Conservation (phyloP, 2,329 filamentous ascomycete species). For the Phaeosphaeriaceae sp. region DNA sequence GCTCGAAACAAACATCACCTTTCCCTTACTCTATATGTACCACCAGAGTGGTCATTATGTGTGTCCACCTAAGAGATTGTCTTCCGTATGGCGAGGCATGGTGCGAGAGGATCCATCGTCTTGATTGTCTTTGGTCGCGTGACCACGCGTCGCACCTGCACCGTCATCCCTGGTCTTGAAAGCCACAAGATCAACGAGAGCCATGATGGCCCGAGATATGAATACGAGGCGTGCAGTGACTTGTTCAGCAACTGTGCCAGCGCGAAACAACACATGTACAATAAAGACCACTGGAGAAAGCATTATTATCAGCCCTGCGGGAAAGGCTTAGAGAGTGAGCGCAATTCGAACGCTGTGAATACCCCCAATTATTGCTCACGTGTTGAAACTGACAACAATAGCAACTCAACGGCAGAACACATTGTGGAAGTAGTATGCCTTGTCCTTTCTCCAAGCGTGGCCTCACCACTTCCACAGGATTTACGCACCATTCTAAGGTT, state of each 20-base stretch:
- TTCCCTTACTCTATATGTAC: not conserved
- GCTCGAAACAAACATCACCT: not conserved
- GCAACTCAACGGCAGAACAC: constrained; percentile 63
- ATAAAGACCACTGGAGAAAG: constrained; percentile 16
- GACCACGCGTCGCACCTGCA: not conserved
- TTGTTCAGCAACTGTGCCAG: constrained; percentile 7
- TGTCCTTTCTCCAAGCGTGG: constrained; percentile 63
- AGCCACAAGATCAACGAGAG: constrained; percentile 19
- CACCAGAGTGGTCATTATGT: not conserved
- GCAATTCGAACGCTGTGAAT: constrained; percentile 20
- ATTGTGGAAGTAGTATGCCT: constrained; percentile 52
- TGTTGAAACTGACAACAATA: not conserved
- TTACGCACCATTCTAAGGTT: constrained; percentile 63
- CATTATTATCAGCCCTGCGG: constrained; percentile 22
- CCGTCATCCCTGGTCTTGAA: too few relatives aligned
- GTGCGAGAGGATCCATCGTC: not conserved
- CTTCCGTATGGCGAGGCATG: too few relatives aligned
- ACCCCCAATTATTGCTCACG: not conserved
- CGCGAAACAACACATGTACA: constrained; percentile 19
- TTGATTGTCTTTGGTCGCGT: not conserved
- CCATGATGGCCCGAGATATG: constrained; percentile 15
- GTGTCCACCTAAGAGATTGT: too few relatives aligned
- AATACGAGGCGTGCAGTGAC: constrained; percentile 19
- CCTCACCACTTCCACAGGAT: constrained; percentile 60
- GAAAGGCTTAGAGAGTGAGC: constrained; percentile 27